These are phyloP conservation scores for Corniculantispora saksenae DNA, from an alignment of 2,329 filamentous ascomycete species.

Conservation along the genomic window DNA sequence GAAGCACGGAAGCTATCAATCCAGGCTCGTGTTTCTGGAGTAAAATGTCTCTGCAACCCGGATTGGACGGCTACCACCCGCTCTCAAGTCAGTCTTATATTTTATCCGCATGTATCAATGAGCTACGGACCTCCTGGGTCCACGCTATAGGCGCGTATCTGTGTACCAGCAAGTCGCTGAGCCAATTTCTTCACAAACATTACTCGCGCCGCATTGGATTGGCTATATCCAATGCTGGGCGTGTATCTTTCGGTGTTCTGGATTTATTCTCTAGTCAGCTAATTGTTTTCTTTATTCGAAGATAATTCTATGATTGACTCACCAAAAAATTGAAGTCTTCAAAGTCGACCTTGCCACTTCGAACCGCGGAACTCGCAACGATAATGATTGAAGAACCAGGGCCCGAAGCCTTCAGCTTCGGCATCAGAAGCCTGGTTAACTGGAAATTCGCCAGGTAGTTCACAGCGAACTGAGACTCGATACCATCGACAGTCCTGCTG, in stretches of 20 bases:
- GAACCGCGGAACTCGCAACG: background rate
- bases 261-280: slow-evolving; percentile 34
- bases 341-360: background rate
- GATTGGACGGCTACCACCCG: background rate
- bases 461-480: slow-evolving; percentile 47
- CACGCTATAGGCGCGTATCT: slow-evolving; percentile 19
- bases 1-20: background rate
- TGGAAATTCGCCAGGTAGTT: slow-evolving; percentile 57
- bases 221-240: slow-evolving; percentile 12
- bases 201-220: slow-evolving; percentile 20
- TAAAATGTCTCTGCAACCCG: background rate
- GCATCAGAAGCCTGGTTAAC: slow-evolving; percentile 44
- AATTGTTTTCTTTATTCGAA: no score
- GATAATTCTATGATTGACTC: no score
- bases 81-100: background rate
- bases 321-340: background rate
- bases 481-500: slow-evolving; percentile 23
- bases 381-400: background rate
- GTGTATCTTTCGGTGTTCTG: slow-evolving; percentile 26
- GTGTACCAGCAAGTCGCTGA: slow-evolving; percentile 15
- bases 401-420: background rate
- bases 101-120: background rate
- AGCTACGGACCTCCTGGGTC: slow-evolving; percentile 20
- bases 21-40: slow-evolving; percentile 34
- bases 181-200: slow-evolving; percentile 20